Conservation (phyloP, 2,329 filamentous ascomycete species). For the Fusarium nodosum region DNA sequence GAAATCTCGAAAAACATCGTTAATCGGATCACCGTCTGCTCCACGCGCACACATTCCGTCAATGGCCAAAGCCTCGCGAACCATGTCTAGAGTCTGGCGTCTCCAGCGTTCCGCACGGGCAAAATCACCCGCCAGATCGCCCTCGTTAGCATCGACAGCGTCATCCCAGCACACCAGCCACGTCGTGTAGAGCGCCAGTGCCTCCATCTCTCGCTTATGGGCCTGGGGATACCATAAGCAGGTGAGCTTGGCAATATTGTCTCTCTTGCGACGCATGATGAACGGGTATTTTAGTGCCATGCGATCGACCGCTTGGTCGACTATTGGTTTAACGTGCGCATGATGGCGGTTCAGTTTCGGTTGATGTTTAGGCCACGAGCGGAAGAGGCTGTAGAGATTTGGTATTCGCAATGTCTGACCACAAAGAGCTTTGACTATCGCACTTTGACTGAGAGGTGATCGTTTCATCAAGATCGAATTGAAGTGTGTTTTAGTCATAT, state of each 20-base stretch:
- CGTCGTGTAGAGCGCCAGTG: conserved; percentile 46
- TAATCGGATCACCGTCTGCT: conserved; percentile 39
- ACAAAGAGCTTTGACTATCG: conserved; percentile 44
- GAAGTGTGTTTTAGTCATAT: background rate
- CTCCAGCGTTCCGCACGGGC: conserved; percentile 48
- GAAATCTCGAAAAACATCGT: conserved; percentile 47
- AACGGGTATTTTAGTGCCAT: conserved; percentile 54
- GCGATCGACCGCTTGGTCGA: conserved; percentile 46
- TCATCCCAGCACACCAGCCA: conserved; percentile 56
- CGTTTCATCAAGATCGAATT: conserved; percentile 34
- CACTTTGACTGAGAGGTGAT: conserved; percentile 36
- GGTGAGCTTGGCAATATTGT: conserved; percentile 50
- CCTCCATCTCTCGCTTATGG: conserved; percentile 29
- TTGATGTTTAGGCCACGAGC: conserved; percentile 43
- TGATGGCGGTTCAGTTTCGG: conserved; percentile 44
- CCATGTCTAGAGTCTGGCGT: conserved; percentile 39
- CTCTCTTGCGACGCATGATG: conserved; percentile 48
- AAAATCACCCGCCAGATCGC: conserved; percentile 49
- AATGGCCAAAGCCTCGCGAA: conserved; percentile 39
- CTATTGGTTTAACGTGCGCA: conserved; percentile 34
- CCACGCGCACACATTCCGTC: background rate
- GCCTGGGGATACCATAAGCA: conserved; percentile 47
- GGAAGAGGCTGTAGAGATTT: conserved; percentile 46
- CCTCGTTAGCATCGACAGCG: conserved; percentile 50
- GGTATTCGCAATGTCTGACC: conserved; percentile 51